phyloP scores from a whole-genome alignment of 108 stramenopile species.

The Stephanodiscus minutulus region DNA sequence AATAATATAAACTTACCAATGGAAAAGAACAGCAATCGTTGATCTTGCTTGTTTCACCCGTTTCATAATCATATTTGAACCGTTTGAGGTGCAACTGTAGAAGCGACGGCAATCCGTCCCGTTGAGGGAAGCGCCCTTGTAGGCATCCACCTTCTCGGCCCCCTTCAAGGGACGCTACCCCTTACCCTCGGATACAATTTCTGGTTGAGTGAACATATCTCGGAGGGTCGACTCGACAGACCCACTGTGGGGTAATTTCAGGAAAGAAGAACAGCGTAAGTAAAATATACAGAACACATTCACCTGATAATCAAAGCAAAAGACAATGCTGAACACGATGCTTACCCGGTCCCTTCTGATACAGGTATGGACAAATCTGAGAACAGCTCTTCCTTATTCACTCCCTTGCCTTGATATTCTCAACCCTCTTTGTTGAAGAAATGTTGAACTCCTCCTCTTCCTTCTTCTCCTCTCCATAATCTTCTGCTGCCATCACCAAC shows the following conservation, averaged over 20 bases:
- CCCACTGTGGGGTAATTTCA: constrained; percentile 26
- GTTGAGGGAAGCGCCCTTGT: constrained; percentile 70
- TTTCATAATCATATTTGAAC: constrained; percentile 87
- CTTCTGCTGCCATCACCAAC: constrained; percentile 33
- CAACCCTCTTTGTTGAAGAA: background rate
- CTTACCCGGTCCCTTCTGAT: constrained; percentile 38
- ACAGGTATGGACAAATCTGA: constrained; percentile 84
- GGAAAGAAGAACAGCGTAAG: background rate
- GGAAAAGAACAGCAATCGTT: constrained; percentile 70
- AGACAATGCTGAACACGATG: background rate
- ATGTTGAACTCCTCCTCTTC: constrained; percentile 12
- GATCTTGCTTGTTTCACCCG: constrained; percentile 72
- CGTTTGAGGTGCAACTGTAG: constrained; percentile 84
- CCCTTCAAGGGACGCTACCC: constrained; percentile 91
- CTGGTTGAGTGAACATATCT: constrained; percentile 69
- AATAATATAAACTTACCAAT: constrained; percentile 45
- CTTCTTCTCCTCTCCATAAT: constrained; percentile 52
- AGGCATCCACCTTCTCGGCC: constrained; percentile 82
- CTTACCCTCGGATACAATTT: constrained; percentile 80
- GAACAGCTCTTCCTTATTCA: constrained; percentile 68
- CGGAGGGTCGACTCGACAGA: constrained; percentile 54
- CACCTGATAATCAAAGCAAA: background rate
- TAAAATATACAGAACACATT: constrained; percentile 3
- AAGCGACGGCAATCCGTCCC: constrained; percentile 70
- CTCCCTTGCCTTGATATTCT: constrained; percentile 45